phyloP scores from a whole-genome alignment of 257 asterid genomes.

The Oldenlandia corymbosa region DNA sequence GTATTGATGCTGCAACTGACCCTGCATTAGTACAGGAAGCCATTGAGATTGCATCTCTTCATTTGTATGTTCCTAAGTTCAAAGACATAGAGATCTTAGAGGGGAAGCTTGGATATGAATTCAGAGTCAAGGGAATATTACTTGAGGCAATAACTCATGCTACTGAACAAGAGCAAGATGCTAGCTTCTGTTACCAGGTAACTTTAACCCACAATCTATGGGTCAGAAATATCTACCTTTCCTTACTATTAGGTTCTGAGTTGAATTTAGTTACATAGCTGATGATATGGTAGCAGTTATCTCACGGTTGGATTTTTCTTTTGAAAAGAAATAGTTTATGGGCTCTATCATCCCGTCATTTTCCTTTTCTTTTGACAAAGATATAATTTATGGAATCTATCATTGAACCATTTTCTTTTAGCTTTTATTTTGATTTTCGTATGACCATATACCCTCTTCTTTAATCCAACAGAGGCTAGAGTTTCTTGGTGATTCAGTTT shows the following conservation, averaged over 20 bases:
- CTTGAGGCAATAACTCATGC: conserved; percentile 87
- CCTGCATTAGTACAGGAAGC: conserved; percentile 58
- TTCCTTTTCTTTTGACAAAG: neutral
- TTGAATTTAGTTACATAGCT: no score
- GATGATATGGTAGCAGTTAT: neutral
- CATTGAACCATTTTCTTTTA: neutral
- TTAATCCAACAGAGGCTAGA: conserved; percentile 82
- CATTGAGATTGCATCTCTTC: conserved; percentile 53
- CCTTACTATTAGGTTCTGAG: no score
- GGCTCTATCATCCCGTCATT: no score
- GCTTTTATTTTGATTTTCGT: neutral
- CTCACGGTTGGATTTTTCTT: neutral
- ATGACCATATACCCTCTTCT: conserved; percentile 11
- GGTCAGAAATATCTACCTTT: no score
- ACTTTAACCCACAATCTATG: neutral
- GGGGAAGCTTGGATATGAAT: conserved; percentile 58
- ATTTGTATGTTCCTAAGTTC: conserved; percentile 49
- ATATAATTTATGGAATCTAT: neutral
- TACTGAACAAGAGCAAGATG: conserved; percentile 38
- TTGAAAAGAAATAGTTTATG: no score
- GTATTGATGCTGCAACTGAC: conserved; percentile 51
- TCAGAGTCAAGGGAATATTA: conserved; percentile 70
- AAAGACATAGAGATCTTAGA: conserved; percentile 47
- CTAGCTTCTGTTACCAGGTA: conserved; percentile 61
- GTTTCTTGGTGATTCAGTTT: conserved; percentile 91